Base-by-base conservation (phyloP, 2,329 filamentous ascomycete species). In the Helicocarpus griseus region DNA sequence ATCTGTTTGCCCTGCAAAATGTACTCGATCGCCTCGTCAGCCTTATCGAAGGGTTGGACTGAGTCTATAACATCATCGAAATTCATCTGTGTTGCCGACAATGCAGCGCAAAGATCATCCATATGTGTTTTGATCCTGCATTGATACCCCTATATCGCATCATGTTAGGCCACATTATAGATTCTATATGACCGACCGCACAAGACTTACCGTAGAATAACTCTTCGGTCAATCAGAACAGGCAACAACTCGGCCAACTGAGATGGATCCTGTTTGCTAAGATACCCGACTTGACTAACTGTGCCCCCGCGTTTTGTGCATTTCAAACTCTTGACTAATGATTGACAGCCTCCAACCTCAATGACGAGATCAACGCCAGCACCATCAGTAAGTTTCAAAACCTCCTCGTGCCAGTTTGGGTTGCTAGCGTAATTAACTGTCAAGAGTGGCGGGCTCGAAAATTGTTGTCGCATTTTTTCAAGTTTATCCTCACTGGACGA, bases 231-330 rank as follows among this genome's bases (percentile, higher is more conserved):
- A 47, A 73, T 72, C 2, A 73, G 52, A 0, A 58, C 58, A 1
- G 66, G 58, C 1, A 73, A 40, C 21, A 73, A 55, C 35, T 71
- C 68, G 2, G 57, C 53, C 13, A 73, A 50, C 3, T 67, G 54
- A 0, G 56, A 54, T 1, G 61, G 55, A 4, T 68, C 54, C 14
- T 63, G 55, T 14, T 62, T 61, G 4, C 63, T 62, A 2, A 74
- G 61, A 53, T 72, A 74, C 4, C 73, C 71, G 28, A 75, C 69
- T 49, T 71, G 68, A 50, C 70, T 73, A 44, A 75, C 61, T 1
- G 63, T 63, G 0, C 70, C 72, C 1, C 73, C 70, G 1, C 71
- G 69, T 8, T 66, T 60, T 5, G 69, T 70, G 51, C 66, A 72
- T 43, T 62, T 61, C 47, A 74, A 58, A 31, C 68, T 71, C 57